Conservation (phyloP, 1,284 basidiomycete genomes). For the Microbotryum lychnidis-dioicae region DNA sequence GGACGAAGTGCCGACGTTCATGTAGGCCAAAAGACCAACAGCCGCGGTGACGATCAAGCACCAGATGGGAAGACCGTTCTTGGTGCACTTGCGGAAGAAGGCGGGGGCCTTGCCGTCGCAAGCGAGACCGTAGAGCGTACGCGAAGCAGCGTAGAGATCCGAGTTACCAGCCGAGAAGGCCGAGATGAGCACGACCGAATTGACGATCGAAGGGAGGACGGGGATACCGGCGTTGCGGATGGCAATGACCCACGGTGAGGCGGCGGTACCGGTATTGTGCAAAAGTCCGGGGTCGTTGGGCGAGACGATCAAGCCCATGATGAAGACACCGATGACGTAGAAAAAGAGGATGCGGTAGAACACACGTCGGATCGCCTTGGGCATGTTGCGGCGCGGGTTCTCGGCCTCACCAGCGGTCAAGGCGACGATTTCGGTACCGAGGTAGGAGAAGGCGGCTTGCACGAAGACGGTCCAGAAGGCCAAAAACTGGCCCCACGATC, state of each 20-base stretch:
- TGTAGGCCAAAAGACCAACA: conserved; percentile 51
- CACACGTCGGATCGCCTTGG: conserved; percentile 67
- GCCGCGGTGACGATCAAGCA: conserved; percentile 50
- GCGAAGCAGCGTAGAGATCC: conserved; percentile 67
- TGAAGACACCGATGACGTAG: conserved; percentile 41
- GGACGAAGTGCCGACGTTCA: conserved; percentile 41
- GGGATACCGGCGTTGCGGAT: conserved; percentile 66
- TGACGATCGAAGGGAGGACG: conserved; percentile 58
- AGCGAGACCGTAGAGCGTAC: conserved; percentile 73
- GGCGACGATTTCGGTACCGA: conserved; percentile 73
- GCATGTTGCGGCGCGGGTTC: conserved; percentile 56
- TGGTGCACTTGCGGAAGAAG: conserved; percentile 56
- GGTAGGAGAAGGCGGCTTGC: conserved; percentile 69
- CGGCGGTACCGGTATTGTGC: conserved; percentile 47
- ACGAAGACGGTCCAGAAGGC: conserved; percentile 34
- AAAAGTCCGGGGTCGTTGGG: conserved; percentile 58
- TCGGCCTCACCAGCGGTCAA: conserved; percentile 48
- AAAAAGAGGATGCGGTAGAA: conserved; percentile 47
- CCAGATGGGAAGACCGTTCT: conserved; percentile 59
- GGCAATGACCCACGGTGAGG: conserved; percentile 73
- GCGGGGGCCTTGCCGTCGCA: conserved; percentile 61
- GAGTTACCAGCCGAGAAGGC: conserved; percentile 76
- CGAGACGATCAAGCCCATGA: conserved; percentile 64
- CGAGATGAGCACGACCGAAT: conserved; percentile 56
- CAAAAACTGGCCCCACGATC: conserved; percentile 39